Percentiles rank a stretch among this genome's conserved stretches.
phyloP scores from a whole-genome alignment of 768 basidiomycete genomes.

The Termitomyces sp. region DNA sequence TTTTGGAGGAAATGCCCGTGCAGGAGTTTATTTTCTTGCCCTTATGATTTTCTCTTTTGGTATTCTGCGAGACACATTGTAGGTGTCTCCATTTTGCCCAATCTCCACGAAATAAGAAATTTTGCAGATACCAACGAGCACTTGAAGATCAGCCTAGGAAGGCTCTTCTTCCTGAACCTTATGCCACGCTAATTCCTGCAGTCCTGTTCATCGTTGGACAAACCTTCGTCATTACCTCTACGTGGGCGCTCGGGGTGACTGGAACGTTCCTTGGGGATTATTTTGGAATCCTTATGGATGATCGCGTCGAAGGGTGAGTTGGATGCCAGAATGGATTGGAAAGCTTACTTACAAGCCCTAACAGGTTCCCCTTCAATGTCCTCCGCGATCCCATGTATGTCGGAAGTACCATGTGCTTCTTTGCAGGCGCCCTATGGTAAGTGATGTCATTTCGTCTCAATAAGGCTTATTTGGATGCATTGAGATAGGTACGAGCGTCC shows the following conservation, averaged over 20 bases:
- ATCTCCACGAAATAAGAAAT: not conserved
- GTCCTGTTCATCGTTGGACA: slow-evolving; percentile 69
- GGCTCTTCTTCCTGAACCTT: slow-evolving; percentile 61
- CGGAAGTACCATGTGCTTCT: slow-evolving; percentile 88
- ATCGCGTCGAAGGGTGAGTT: slow-evolving; percentile 72
- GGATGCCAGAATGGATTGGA: not conserved
- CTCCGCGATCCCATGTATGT: slow-evolving; percentile 95
- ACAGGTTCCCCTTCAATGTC: slow-evolving; percentile 90
- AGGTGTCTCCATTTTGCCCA: slow-evolving; percentile 23
- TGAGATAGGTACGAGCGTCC: slow-evolving; percentile 74
- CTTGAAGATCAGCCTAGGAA: slow-evolving; percentile 69
- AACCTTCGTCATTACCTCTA: slow-evolving; percentile 81
- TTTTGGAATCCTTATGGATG: slow-evolving; percentile 83
- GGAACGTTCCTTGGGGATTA: slow-evolving; percentile 90
- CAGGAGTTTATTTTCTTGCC: slow-evolving; percentile 87
- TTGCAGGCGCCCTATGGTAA: slow-evolving; percentile 82
- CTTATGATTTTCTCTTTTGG: slow-evolving; percentile 81
- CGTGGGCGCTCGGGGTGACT: slow-evolving; percentile 87
- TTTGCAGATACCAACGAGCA: slow-evolving; percentile 65
- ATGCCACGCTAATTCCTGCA: slow-evolving; percentile 53
- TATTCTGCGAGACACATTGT: slow-evolving; percentile 83
- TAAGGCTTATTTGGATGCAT: not conserved
- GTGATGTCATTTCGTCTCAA: slow-evolving; percentile 15
- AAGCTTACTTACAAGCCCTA: not conserved
- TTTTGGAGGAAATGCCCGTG: slow-evolving; percentile 65